Base-by-base conservation (phyloP, 176 grass and related monocot species). In the Bromus sterilis region DNA sequence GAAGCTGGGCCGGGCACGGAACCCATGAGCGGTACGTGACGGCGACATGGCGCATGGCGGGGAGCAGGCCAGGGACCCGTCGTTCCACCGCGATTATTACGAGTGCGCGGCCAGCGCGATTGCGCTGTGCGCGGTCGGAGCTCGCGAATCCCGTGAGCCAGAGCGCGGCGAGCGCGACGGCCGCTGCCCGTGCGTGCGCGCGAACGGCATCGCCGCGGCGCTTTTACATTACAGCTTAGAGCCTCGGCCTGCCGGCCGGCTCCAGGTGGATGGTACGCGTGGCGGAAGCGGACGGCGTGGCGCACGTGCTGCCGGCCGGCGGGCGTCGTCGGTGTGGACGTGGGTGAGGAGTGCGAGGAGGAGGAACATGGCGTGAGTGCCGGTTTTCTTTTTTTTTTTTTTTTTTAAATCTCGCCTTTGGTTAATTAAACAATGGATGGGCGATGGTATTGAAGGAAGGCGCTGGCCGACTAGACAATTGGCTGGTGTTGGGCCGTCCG, bases 111-210 rank as follows among this genome's bases (percentile, higher is more conserved):
- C 43, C 44, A 73, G 56, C 28, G 39, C 24, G 80, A 21, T 42
- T 10, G 41, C 41, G 74, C 79, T 82, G 69, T 55, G 46, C 4
- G 49, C 40, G 68, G 64, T 64, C 64, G 79, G 41, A 51, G 61
- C 71, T 37, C 62, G 58, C 66, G 69, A 41, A 89, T 81, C 87
- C 87, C 82, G 64, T 82, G 86, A 71, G 33, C 72, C n/a, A 41
- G 51, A 74, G 71, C 72, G 78, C 43, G 71, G 78, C 35, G 62
- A 63, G 65, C 82, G 34, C 49, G 78, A 72, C 35, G 87, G 20
- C 78, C 62, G 43, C 1, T 39, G 72, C 85, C 55, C 35, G 23
- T 43, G 18, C 49, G 49, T 18, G 48, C 48, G 34, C 57, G 13
- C 60, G 12, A n/a, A n/a, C 58, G 42, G 7, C 28, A 10, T 23